phyloP scores from a whole-genome alignment of 352 stramenopile species.

The Pythium volutum region DNA sequence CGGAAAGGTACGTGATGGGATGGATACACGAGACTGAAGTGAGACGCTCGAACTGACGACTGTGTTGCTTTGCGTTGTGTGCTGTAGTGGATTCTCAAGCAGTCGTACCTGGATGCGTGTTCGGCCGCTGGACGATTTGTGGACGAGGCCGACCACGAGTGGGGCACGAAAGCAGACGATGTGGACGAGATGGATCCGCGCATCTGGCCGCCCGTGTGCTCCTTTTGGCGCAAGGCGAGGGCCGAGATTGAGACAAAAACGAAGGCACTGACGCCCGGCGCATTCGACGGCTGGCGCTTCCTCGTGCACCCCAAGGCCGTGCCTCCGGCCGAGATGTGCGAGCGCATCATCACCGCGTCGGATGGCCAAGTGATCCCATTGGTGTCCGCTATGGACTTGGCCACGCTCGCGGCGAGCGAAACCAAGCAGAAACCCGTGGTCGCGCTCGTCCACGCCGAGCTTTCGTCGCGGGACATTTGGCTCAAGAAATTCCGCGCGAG shows the following conservation, averaged over 20 bases:
- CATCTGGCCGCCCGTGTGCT: slow-evolving; percentile 60
- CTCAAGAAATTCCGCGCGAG: slow-evolving; percentile 67
- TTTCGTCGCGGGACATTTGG: slow-evolving; percentile 60
- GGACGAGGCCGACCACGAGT: slow-evolving; percentile 68
- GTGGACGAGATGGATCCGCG: slow-evolving; percentile 67
- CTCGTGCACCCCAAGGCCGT: slow-evolving; percentile 73
- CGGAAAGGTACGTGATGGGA: slow-evolving; percentile 56
- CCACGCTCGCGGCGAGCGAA: slow-evolving; percentile 29
- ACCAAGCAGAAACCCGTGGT: slow-evolving; percentile 48
- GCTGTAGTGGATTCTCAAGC: slow-evolving; percentile 87
- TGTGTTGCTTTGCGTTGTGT: slow-evolving; percentile 40
- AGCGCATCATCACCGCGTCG: slow-evolving; percentile 61
- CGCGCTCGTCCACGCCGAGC: slow-evolving; percentile 51
- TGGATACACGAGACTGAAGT: neutral
- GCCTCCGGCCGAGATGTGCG: slow-evolving; percentile 78
- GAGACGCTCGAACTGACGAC: neutral
- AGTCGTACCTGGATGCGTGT: slow-evolving; percentile 72
- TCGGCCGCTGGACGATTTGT: slow-evolving; percentile 66
- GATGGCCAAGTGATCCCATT: slow-evolving; percentile 58
- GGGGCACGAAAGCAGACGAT: slow-evolving; percentile 51
- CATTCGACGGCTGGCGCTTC: slow-evolving; percentile 67
- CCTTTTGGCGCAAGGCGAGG: slow-evolving; percentile 68
- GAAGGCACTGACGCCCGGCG: slow-evolving; percentile 36
- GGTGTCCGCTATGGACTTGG: slow-evolving; percentile 51
- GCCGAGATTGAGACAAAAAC: neutral